Evolutionary conservation across 257 asterid species (phyloP).

Genomic region (Nicotiana knightiana): DNA sequence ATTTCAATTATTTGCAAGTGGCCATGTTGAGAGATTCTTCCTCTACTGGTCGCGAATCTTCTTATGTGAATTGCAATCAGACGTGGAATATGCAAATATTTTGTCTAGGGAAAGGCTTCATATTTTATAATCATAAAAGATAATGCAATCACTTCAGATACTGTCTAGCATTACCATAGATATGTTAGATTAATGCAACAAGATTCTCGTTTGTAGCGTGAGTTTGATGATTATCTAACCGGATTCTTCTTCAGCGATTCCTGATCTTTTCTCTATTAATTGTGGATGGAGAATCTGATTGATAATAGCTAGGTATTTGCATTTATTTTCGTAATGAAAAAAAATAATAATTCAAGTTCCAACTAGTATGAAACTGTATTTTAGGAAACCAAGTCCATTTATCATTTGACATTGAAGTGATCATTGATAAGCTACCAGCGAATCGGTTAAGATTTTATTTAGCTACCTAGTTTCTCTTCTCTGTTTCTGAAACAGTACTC

Average conservation of each 20-base stretch:
- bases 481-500: neutral
- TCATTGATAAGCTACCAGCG: neutral
- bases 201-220: neutral
- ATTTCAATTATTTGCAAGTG: neutral
- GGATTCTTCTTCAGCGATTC: neutral
- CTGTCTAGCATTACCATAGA: neutral
- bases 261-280: neutral
- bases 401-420: neutral
- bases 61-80: neutral
- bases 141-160: neutral
- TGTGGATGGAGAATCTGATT: conserved; percentile 5
- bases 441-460: neutral
- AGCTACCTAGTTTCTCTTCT: neutral
- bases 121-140: neutral
- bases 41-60: neutral
- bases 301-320: neutral
- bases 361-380: neutral
- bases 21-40: conserved; percentile 7
- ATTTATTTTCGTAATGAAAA: neutral
- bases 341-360: neutral
- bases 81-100: neutral
- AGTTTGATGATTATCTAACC: neutral
- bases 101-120: neutral
- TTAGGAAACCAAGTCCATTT: neutral
- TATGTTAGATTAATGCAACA: neutral